Evolutionary conservation across 2,329 filamentous ascomycete genomes (phyloP), one percentile per base, ranked within the genome.

Genomic region (Conoideocrella luteorostrata): DNA sequence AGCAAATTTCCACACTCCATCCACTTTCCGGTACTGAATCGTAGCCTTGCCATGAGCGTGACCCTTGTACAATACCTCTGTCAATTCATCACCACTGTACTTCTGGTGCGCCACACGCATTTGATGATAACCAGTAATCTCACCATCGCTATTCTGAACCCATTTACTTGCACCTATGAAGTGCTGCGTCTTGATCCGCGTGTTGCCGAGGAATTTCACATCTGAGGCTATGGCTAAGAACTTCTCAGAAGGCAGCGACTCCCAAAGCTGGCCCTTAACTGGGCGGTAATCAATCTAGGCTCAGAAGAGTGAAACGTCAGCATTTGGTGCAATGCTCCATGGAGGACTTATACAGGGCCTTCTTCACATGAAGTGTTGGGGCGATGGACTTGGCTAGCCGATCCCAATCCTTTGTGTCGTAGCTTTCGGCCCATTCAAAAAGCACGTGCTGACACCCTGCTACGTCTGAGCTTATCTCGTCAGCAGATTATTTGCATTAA

Each of bases 391-490:
- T 75, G 45, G 66, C 55, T 29, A 82, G 71, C 41, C 78, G 71
- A 4, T 67, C 61, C 78, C 78, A 82, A 64, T 82, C 74, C 64
- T 84, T 83, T 60, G 67, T 74, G 61, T 82, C 77, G 61, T 80
- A 81, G 64, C 73, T 78, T 57, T 82, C 76, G 47, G 76, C 77
- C 78, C 78, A 81, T 52, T 82, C 72, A 61, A 76, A 77, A 52
- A 69, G 28, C 10, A 28, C 28, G 15, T 12, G 11, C 12, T 40
- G 26, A 20, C 38, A 40, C 22, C 22, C 38, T 40, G n/a, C n/a
- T n/a, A n/a, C n/a, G n/a, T n/a, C n/a, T n/a, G n/a, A n/a, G n/a
- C n/a, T n/a, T n/a, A n/a, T n/a, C n/a, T n/a, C n/a, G n/a, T n/a
- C n/a, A n/a, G n/a, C n/a, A n/a, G n/a, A n/a, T n/a, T n/a, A n/a